phyloP scores from a whole-genome alignment of 768 basidiomycete genomes.

The Tricholoma saponaceum region DNA sequence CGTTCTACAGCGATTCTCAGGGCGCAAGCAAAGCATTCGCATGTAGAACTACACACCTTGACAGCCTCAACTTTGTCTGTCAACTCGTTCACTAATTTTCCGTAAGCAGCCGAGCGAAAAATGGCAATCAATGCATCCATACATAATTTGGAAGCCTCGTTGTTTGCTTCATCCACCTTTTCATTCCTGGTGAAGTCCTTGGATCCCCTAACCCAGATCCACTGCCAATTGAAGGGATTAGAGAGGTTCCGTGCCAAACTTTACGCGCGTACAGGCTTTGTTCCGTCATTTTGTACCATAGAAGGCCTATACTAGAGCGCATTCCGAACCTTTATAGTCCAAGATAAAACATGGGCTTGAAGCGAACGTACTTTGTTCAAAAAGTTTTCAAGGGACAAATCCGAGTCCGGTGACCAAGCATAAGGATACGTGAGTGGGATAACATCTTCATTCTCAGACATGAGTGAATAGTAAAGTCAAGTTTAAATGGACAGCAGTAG shows the following conservation, averaged over 20 bases:
- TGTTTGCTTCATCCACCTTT: conserved; percentile 28
- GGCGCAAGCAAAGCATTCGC: neutral
- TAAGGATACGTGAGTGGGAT: conserved; percentile 43
- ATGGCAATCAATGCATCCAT: conserved; percentile 10
- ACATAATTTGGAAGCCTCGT: conserved; percentile 47
- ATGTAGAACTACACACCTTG: conserved; percentile 35
- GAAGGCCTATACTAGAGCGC: conserved; percentile 60
- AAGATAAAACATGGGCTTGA: too few species aligned
- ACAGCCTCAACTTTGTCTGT: conserved; percentile 57
- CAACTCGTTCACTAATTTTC: conserved; percentile 47
- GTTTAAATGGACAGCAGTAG: too few species aligned
- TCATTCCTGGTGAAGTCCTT: conserved; percentile 18
- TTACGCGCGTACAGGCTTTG: conserved; percentile 53
- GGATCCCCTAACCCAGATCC: conserved; percentile 57
- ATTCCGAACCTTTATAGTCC: neutral
- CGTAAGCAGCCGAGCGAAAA: neutral
- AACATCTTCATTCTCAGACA: conserved; percentile 34
- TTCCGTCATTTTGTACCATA: conserved; percentile 75
- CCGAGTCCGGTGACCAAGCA: conserved; percentile 42
- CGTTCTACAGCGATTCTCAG: conserved; percentile 42
- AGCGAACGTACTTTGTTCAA: conserved; percentile 42
- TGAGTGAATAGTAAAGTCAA: too few species aligned
- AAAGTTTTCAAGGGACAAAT: conserved; percentile 46
- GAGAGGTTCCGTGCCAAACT: neutral
- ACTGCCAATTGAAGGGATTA: conserved; percentile 33